Base-by-base conservation (phyloP, 495 filamentous ascomycete genomes). In the Neurospora intermedia region DNA sequence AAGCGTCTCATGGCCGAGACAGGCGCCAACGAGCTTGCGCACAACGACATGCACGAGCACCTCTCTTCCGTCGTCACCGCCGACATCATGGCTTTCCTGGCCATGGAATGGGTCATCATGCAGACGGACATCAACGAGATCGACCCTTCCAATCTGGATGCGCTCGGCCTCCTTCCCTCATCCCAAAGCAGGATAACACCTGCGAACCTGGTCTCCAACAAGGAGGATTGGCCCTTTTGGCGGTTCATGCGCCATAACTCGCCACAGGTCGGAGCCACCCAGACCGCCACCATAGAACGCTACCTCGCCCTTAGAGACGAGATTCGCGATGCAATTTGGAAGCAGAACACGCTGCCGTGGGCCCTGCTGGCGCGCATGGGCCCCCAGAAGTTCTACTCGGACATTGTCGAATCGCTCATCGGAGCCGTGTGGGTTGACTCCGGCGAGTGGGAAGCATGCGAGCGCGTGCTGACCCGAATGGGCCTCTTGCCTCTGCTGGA, bases 401-500 rank as follows among this genome's bases (percentile, higher is more conserved):
- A 99, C 77, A 83, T 97, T 11, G 83, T 97, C 46, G 96, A 99
- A 84, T 88, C 86, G 69, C 74, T 95, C 1, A 80, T 98, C 1
- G 96, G 93, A 0, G 96, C 95, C 1, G 88, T 97, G 0, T 99
- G 91, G 83, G 84, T 97, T 70, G 96, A 98, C 78, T 92, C 89
- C 0, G 92, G 92, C 3, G 81, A 87, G 5, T 76, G 94, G 35
- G 81, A 79, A 0, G 80, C 73, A 0, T 94, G 91, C 74, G 80
- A 82, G 38, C 72, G 41, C 0, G 86, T 97, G 45, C 74, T 91
- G 0, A 89, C 92, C 73, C 77, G 84, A 2, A 75, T 92, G 1
- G 93, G 94, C 0, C 80, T 97, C 13, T 71, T 94, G 41, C 76
- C 79, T n/a, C 89, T 88, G 73, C 77, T 97, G 76, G 78, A 85